Evolutionary conservation across 2,329 filamentous ascomycete species (phyloP), one percentile per base, ranked within the genome.

Genomic region (Zopfia rhizophila): DNA sequence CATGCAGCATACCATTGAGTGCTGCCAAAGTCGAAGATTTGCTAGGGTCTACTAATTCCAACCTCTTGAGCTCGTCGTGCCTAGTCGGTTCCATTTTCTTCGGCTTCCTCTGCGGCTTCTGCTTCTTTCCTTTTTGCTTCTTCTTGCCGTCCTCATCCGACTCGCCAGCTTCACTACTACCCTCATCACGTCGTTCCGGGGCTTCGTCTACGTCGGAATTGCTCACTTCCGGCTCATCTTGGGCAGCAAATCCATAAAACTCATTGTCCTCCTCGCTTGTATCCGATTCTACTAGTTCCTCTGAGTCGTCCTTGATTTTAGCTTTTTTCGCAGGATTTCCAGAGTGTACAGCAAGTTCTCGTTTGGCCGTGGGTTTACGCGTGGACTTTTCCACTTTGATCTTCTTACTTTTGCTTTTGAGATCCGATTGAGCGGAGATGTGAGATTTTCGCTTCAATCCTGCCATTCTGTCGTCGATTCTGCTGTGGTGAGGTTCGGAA

Each of bases 361-460:
- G 51, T 50, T 69, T 71, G 17, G 57, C 56, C 4, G 58, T 40
- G 7, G 61, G 38, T 27, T 44, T 39, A 8, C 19, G 8, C 14
- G 13, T 11, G 22, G 41, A 29, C 51, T 72, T 70, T 23, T 69
- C 65, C 24, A 66, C 57, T 51, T 69, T 70, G 40, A 57, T 58
- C 42, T 75, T 76, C 55, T 78, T 79, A 47, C 49, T 61, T 30
- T 63, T 65, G 18, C 25, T 30, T 44, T 63, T 63, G 24, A 29
- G 33, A 6, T 65, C 63, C 11, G 53, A 25, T 12, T 51, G 55
- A 23, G 53, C 46, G 21, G 53, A 16, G 14, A 52, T 55, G 2
- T 48, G 44, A 8, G 65, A 62, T 51, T 70, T 67, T 37, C 61
- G 60, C 51, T 70, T 70, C n/a, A 69, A 65, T 43, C 66, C 68